phyloP scores from a whole-genome alignment of 352 stramenopile genomes.

The Phytophthora hibernalis region DNA sequence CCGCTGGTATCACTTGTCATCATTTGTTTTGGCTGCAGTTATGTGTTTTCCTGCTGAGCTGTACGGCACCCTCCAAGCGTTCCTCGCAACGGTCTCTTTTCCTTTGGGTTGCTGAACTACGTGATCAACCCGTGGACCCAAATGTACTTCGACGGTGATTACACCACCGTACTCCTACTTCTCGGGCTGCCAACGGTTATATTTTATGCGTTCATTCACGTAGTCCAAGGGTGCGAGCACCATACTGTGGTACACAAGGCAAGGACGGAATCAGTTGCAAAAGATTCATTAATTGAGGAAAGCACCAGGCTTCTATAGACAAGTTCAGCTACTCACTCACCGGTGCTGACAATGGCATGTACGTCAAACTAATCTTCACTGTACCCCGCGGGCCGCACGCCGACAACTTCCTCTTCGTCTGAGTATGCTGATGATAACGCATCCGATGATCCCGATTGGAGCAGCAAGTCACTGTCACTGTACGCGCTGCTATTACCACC shows the following conservation, averaged over 20 bases:
- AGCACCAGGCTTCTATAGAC: slow-evolving; percentile 55
- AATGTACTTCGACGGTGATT: slow-evolving; percentile 71
- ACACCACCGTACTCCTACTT: slow-evolving; percentile 60
- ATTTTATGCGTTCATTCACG: slow-evolving; percentile 73
- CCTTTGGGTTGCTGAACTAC: slow-evolving; percentile 78
- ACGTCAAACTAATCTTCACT: slow-evolving; percentile 45
- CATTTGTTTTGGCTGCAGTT: slow-evolving; percentile 42
- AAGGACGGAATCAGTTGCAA: slow-evolving; percentile 20
- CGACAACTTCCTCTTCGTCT: slow-evolving; percentile 15
- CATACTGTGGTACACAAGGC: slow-evolving; percentile 52
- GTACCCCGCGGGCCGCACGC: slow-evolving; percentile 43
- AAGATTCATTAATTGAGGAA: slow-evolving; percentile 31
- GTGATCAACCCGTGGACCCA: slow-evolving; percentile 79
- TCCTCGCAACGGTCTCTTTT: slow-evolving; percentile 70
- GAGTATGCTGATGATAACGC: slow-evolving; percentile 24
- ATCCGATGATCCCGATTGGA: slow-evolving; percentile 27
- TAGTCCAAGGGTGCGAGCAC: slow-evolving; percentile 69
- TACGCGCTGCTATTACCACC: slow-evolving; percentile 23
- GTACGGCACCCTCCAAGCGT: slow-evolving; percentile 82
- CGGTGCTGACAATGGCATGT: neutral
- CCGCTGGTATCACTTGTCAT: neutral
- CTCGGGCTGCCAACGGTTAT: slow-evolving; percentile 60
- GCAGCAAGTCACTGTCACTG: slow-evolving; percentile 28
- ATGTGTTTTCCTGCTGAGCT: slow-evolving; percentile 83
- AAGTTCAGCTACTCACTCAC: slow-evolving; percentile 7